Conservation (phyloP, 257 asterid genomes). For the Solanum clarkiae region DNA sequence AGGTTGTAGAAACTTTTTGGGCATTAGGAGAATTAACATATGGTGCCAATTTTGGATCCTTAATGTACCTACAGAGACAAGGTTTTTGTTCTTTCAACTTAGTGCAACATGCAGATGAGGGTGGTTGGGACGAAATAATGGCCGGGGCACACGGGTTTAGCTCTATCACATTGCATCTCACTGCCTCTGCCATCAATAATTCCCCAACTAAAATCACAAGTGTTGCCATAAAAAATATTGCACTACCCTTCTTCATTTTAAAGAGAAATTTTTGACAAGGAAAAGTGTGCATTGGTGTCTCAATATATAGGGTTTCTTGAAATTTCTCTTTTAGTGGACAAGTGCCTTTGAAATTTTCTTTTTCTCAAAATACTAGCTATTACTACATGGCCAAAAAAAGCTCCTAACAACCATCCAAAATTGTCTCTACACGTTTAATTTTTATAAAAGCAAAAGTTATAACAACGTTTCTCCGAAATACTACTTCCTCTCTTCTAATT, state of each 20-base stretch:
- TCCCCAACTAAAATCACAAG: not conserved
- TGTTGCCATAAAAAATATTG: not conserved
- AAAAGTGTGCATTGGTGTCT: too few species aligned
- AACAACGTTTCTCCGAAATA: too few species aligned
- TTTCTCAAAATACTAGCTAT: not conserved
- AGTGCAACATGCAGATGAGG: constrained; percentile 6
- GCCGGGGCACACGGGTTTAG: constrained; percentile 5
- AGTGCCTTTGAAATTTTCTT: not conserved
- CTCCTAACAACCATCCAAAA: not conserved
- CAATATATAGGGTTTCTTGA: too few species aligned
- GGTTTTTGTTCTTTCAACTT: constrained; percentile 13
- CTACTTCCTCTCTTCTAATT: too few species aligned
- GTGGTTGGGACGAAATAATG: not conserved
- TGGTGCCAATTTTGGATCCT: constrained; percentile 1
- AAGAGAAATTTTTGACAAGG: too few species aligned
- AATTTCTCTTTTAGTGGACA: not conserved
- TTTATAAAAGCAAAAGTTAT: too few species aligned
- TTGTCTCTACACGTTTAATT: not conserved
- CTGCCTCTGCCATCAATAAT: not conserved
- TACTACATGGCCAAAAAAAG: not conserved
- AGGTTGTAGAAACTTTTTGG: not conserved
- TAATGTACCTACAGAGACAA: constrained; percentile 15
- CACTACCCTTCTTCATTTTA: not conserved
- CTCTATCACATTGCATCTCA: not conserved
- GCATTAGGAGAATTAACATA: constrained; percentile 15